Percentiles rank a stretch among this genome's conserved stretches.
phyloP scores from a whole-genome alignment of 371 early-diverging fungal species.

The Lichtheimia ramosa region DNA sequence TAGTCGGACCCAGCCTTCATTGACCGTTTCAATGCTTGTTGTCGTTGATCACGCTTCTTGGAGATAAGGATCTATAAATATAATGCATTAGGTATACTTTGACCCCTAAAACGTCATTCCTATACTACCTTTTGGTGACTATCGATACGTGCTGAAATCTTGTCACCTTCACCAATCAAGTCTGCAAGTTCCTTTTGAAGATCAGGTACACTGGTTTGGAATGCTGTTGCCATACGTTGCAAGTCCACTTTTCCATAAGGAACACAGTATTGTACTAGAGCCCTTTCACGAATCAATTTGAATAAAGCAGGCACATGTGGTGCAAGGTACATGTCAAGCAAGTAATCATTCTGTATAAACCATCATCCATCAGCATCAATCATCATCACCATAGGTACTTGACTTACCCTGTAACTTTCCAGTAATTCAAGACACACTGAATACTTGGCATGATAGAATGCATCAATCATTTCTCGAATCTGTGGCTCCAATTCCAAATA shows the following conservation, averaged over 20 bases:
- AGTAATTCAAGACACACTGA: conserved; percentile 66
- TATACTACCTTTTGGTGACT: conserved; percentile 76
- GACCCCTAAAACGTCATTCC: not conserved
- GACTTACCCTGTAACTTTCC: conserved; percentile 60
- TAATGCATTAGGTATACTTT: not conserved
- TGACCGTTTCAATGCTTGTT: conserved; percentile 61
- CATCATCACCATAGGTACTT: too few species aligned
- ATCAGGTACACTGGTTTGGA: conserved; percentile 55
- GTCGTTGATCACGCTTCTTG: conserved; percentile 65
- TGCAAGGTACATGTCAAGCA: conserved; percentile 75
- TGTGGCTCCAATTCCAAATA: conserved; percentile 83
- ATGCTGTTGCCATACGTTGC: conserved; percentile 75
- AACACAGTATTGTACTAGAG: conserved; percentile 79
- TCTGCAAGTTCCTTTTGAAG: conserved; percentile 72
- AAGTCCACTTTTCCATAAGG: conserved; percentile 82
- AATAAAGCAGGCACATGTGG: conserved; percentile 67
- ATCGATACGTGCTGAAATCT: conserved; percentile 78
- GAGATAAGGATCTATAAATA: conserved; percentile 37
- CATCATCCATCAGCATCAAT: not conserved
- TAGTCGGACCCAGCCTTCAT: conserved; percentile 63
- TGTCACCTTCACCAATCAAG: conserved; percentile 59
- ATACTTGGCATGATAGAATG: conserved; percentile 81
- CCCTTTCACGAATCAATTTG: conserved; percentile 71
- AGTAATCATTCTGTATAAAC: conserved; percentile 54
- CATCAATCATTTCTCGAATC: conserved; percentile 64